These are phyloP conservation scores for Gastroboletus turbinatus DNA, from an alignment of 1,284 basidiomycete species.

Conservation along the genomic window DNA sequence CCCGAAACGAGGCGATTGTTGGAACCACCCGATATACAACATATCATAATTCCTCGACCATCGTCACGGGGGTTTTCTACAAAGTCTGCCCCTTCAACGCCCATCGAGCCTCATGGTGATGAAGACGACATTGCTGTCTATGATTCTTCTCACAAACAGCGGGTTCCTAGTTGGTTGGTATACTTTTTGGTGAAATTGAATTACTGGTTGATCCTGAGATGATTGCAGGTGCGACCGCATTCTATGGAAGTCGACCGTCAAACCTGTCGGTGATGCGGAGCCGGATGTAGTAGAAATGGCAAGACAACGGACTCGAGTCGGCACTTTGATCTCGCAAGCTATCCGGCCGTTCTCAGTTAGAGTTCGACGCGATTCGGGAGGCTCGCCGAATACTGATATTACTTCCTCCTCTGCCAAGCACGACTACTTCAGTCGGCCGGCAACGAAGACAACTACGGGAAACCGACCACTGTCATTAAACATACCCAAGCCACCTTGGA, in stretches of 20 bases:
- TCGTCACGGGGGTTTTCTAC: conserved; percentile 36
- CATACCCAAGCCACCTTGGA: conserved; percentile 21
- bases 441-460: conserved; percentile 9
- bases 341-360: conserved; percentile 50
- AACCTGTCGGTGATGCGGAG: conserved; percentile 38
- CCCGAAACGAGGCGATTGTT: conserved; percentile 14
- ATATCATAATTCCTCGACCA: conserved; percentile 39
- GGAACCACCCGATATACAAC: conserved; percentile 28
- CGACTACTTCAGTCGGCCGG: conserved; percentile 24
- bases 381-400: conserved; percentile 35
- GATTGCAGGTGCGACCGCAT: conserved; percentile 72
- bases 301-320: conserved; percentile 46
- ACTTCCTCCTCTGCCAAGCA: conserved; percentile 15
- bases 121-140: conserved; percentile 63
- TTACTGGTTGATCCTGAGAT: conserved; percentile 2
- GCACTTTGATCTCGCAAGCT: conserved; percentile 54
- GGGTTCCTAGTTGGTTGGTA: conserved; percentile 76
- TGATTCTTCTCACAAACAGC: conserved; percentile 74
- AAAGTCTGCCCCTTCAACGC: conserved; percentile 39
- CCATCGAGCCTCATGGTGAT: conserved; percentile 35
- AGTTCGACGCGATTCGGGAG: conserved; percentile 41
- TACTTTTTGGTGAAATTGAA: not conserved
- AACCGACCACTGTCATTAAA: conserved; percentile 25
- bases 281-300: conserved; percentile 38
- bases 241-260: conserved; percentile 70